Conservation (phyloP, 169 alveolate genomes). For the Pseudocohnilembus persalinus region DNA sequence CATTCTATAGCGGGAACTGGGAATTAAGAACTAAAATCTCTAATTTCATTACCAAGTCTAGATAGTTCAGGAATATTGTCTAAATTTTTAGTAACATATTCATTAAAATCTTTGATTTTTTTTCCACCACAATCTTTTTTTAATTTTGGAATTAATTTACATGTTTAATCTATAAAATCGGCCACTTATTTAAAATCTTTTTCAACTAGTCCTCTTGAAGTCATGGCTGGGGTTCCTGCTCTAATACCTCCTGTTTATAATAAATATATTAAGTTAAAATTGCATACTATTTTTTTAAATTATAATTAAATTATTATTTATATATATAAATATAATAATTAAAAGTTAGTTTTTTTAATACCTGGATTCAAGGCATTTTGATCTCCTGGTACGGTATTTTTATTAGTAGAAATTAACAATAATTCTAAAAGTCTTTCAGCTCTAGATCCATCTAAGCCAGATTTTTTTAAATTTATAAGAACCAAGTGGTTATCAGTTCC, state of each 20-base stretch:
- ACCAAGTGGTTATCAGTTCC: conserved; percentile 84
- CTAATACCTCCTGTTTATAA: conserved; percentile 63
- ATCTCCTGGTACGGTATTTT: conserved; percentile 85
- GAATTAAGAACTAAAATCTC: conserved; percentile 4
- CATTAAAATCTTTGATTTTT: conserved; percentile 35
- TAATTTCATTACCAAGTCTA: conserved; percentile 11
- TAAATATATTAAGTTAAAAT: neutral
- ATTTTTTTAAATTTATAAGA: conserved; percentile 48
- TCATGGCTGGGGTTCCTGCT: conserved; percentile 85
- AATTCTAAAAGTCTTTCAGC: conserved; percentile 67
- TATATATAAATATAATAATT: too few relatives aligned
- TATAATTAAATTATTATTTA: too few relatives aligned
- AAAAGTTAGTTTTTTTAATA: too few relatives aligned
- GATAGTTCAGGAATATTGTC: conserved; percentile 8
- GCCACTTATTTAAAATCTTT: conserved; percentile 69
- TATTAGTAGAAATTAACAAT: conserved; percentile 68
- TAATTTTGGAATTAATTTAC: conserved; percentile 43
- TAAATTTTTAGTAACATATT: conserved; percentile 15
- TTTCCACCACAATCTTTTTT: conserved; percentile 48
- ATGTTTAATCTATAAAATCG: conserved; percentile 52
- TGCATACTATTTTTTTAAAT: conserved; percentile 27
- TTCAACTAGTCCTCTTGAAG: conserved; percentile 74
- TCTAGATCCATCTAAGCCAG: conserved; percentile 76
- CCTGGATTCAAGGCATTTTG: conserved; percentile 67
- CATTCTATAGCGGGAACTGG: conserved; percentile 22